phyloP scores from a whole-genome alignment of 306 rosid species.

The Psophocarpus tetragonolobus region DNA sequence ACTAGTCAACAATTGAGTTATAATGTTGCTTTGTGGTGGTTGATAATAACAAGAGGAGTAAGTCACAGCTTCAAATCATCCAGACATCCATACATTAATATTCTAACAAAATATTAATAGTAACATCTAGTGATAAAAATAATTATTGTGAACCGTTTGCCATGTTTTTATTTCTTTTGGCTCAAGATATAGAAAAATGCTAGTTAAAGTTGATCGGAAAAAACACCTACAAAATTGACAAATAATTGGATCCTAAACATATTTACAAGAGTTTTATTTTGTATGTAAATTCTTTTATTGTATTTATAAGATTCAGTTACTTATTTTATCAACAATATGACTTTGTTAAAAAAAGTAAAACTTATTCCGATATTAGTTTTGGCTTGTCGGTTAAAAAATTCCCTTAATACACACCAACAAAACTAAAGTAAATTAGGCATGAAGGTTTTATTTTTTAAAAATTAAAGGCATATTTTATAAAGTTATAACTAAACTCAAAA shows the following conservation, averaged over 20 bases:
- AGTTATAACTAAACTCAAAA: background rate
- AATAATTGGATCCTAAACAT: background rate
- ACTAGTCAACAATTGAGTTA: background rate
- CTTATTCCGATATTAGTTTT: background rate
- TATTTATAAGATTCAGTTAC: too few relatives aligned
- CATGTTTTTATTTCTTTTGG: background rate
- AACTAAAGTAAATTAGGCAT: background rate
- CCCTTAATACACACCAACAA: background rate
- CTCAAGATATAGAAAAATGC: background rate
- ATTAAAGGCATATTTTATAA: background rate
- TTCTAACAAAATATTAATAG: too few relatives aligned
- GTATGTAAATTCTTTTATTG: background rate
- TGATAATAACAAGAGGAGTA: too few relatives aligned
- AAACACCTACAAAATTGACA: background rate
- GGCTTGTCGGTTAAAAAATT: background rate
- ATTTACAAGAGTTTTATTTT: background rate
- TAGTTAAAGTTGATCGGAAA: background rate
- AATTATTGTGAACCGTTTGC: too few relatives aligned
- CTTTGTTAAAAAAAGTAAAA: background rate
- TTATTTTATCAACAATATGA: too few relatives aligned
- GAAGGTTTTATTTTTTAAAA: background rate
- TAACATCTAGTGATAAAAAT: too few relatives aligned
- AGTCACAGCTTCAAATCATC: too few relatives aligned
- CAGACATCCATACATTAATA: too few relatives aligned
- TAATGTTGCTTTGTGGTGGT: too few relatives aligned